phyloP scores from a whole-genome alignment of 1,284 basidiomycete genomes.

The Ustilago trichophora region DNA sequence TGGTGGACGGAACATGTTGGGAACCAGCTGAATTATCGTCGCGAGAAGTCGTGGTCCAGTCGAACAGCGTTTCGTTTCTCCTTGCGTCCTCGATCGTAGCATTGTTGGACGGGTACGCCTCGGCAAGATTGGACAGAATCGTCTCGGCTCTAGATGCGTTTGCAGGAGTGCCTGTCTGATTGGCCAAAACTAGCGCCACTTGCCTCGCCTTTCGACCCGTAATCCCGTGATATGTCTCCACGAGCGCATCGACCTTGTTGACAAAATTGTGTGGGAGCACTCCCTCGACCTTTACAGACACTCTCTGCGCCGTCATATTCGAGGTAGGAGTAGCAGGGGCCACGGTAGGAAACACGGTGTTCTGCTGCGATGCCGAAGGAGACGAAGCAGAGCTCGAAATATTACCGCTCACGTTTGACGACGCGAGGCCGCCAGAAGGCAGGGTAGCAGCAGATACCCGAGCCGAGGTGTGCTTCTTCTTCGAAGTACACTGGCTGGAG shows the following conservation, averaged over 20 bases:
- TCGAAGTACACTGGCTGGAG: conserved; percentile 9
- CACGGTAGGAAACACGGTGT: conserved; percentile 13
- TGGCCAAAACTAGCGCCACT: conserved; percentile 23
- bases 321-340: background rate
- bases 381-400: conserved; percentile 2
- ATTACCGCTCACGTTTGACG: conserved; percentile 17
- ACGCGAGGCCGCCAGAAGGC: conserved; percentile 5
- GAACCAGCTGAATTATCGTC: no score
- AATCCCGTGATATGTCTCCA: conserved; percentile 23
- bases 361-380: conserved; percentile 7
- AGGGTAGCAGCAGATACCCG: conserved; percentile 3
- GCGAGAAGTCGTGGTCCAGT: conserved; percentile 3
- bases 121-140: conserved; percentile 17
- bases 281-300: background rate
- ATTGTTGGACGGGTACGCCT: conserved; percentile 17
- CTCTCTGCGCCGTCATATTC: background rate
- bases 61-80: background rate
- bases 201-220: conserved; percentile 37
- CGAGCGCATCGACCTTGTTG: conserved; percentile 23
- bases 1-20: no score
- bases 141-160: conserved; percentile 13
- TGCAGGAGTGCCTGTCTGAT: conserved; percentile 21
- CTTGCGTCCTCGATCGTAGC: background rate
- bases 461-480: conserved; percentile 10
- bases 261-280: conserved; percentile 17